phyloP scores from a whole-genome alignment of 2,329 filamentous ascomycete species.

The Hypoxylon sp. region DNA sequence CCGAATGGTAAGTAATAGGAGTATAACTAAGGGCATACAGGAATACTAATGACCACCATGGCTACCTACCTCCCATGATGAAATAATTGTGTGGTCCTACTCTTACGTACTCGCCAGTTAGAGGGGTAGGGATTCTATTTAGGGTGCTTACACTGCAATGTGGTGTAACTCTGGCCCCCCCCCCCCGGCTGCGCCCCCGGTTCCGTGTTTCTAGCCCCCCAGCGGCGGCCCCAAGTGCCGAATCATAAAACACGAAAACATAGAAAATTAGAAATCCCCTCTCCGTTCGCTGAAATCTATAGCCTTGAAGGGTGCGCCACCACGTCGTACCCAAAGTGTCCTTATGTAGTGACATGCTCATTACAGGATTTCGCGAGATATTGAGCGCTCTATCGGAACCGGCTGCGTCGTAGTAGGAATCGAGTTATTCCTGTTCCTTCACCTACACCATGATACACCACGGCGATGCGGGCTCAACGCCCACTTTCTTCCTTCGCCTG shows the following conservation, averaged over 20 bases:
- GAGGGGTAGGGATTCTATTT: neutral
- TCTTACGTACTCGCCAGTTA: neutral
- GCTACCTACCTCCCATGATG: too few species aligned
- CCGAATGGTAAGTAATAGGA: neutral
- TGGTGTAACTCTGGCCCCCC: neutral
- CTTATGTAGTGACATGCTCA: neutral
- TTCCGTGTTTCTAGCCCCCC: neutral
- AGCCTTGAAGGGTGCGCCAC: neutral
- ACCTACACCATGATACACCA: slow-evolving; percentile 11
- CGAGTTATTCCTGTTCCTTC: slow-evolving; percentile 18
- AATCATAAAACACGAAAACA: neutral
- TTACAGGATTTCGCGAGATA: neutral
- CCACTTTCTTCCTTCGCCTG: neutral
- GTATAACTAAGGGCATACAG: neutral
- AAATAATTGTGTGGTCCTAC: neutral
- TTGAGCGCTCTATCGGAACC: neutral
- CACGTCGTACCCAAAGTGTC: neutral
- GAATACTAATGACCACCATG: neutral
- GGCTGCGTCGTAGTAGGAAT: slow-evolving; percentile 12
- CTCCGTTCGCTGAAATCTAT: neutral
- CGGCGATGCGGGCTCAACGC: neutral
- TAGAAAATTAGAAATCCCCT: neutral
- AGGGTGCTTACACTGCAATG: neutral
- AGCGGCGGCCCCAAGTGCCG: neutral
- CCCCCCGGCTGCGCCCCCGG: neutral